Evolutionary conservation across 345 rosid genomes (phyloP), one percentile per base, ranked within the genome.

Genomic region (Geranium rotundifolium): DNA sequence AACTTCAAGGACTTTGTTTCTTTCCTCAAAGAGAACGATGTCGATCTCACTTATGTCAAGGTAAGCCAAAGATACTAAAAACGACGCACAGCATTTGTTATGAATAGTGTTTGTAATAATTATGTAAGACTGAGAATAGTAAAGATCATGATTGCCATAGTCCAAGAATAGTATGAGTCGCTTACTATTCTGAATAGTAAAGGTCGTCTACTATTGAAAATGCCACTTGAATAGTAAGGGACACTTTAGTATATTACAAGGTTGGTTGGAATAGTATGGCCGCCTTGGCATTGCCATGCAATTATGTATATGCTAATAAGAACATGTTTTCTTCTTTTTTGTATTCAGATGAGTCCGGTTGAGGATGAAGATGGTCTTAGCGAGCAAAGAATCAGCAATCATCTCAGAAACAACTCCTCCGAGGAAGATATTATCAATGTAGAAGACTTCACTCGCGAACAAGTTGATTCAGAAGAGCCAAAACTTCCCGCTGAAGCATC

Each of bases 1-100:
- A 93, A 86, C 61, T 88, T 93, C 60, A 63, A 74, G 78, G 97
- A 95, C 61, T 88, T 95, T 58, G 59, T 84, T 60, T 75, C 87
- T 20, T 95, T 85, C 69, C 83, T 95, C 14, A 30, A 64, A 62
- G 95, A 88, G 72, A 88, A 95, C 62, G 66, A 85, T 46, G 87
- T 85, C 7, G 96, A 95, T 76, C 85, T 88, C 63, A 73, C 82
- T 9, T 82, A 88, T 78, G 84, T 86, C 9, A 72, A 70, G 95
- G 99, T 95, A 78, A 69, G 62, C 41, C 19, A 46, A 54, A 70
- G 7, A 57, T 7, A 52, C 63, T 8, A 18, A 8, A 20, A 18
- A 54, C 17, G 10, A 34, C 41, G 15, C 1, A 3, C 14, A 46
- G 1, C 52, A 9, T 46, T 14, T 34, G 41, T 34, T 31, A 34